Evolutionary conservation across 2,329 filamentous ascomycete species (phyloP), one percentile per base, ranked within the genome.

Genomic region (Nemania serpens): DNA sequence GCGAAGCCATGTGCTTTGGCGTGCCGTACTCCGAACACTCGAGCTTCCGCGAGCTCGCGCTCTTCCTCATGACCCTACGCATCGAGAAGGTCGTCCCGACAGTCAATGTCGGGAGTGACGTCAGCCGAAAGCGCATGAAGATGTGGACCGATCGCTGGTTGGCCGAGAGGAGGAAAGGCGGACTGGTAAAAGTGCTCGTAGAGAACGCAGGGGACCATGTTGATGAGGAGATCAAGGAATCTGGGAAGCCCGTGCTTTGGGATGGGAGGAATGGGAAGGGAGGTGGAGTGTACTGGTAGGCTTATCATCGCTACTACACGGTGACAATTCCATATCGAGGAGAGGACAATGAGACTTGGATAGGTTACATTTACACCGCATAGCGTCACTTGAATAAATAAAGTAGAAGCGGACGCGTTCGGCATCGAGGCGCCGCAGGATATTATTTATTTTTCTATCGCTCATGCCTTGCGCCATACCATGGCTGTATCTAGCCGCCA

Each of bases 21-120:
- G 95, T 98, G 2, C 95, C 95, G 2, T 99, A 99, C 74, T 93
- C 89, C 53, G 95, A 99, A 78, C 95, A 99, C 75, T 95, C 91
- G 74, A 96, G 91, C 63, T 99, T 99, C 73, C 84, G 94, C 42
- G 95, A 99, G 79, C 76, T 99, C 72, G 94, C 92, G 0, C 89
- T 98, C 84, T 99, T 99, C 73, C 86, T 94, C 68, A 95, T 95
- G 81, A 86, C 89, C 18, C 74, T 99, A 74, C 81, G 91, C 58
- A 96, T 99, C 66, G 93, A 94, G 65, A 91, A 89, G 76, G 85
- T 99, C 6, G 89, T 99, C 15, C 95, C 95, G 0, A 99, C 95
- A 0, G 95, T 99, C 3, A 98, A 99, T 59, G 84, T 89, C 0
- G 86, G 85, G 1, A 87, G 82, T 69, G 85, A 87, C 61, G 74